Evolutionary conservation across 768 basidiomycete species (phyloP).

Genomic region (button mushroom (Agaricus bisporus)): DNA sequence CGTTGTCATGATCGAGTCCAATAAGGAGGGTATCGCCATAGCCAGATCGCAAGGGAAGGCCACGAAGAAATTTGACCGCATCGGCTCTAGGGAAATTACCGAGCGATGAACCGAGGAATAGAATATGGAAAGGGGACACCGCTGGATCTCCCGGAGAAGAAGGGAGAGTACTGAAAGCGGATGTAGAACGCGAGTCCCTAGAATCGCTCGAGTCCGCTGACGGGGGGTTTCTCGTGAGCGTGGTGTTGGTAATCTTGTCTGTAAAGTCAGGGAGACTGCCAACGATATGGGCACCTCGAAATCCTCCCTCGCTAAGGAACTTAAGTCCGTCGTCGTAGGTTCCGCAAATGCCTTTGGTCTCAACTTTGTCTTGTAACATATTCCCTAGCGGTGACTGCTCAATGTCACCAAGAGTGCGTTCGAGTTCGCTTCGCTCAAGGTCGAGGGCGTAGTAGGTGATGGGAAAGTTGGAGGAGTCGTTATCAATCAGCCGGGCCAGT

Average conservation of each 20-base stretch:
- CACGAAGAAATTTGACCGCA: conserved; percentile 67
- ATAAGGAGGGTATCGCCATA: conserved; percentile 80
- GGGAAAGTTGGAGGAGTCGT: conserved; percentile 30
- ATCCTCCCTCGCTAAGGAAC: conserved; percentile 62
- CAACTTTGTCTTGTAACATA: conserved; percentile 63
- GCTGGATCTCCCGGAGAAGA: conserved; percentile 41
- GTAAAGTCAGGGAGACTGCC: neutral
- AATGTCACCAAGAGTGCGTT: conserved; percentile 71
- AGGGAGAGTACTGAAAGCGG: conserved; percentile 21
- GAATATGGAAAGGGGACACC: conserved; percentile 60
- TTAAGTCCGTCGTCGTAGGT: conserved; percentile 88
- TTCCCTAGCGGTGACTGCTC: conserved; percentile 54
- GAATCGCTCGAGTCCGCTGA: conserved; percentile 16
- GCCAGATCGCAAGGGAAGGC: conserved; percentile 70
- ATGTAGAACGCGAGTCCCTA: conserved; percentile 10
- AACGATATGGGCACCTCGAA: neutral
- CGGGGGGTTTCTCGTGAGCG: conserved; percentile 29
- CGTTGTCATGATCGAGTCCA: conserved; percentile 86
- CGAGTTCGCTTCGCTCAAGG: conserved; percentile 81
- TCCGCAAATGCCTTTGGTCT: conserved; percentile 80
- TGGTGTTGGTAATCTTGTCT: neutral
- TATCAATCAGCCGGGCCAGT: conserved; percentile 49
- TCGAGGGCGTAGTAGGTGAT: conserved; percentile 91
- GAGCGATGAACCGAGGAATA: conserved; percentile 89
- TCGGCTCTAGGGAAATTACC: conserved; percentile 81